Percentiles rank a stretch among this genome's conserved stretches.
phyloP scores from a whole-genome alignment of 1,284 basidiomycete genomes.

The Malassezia brasiliensis region DNA sequence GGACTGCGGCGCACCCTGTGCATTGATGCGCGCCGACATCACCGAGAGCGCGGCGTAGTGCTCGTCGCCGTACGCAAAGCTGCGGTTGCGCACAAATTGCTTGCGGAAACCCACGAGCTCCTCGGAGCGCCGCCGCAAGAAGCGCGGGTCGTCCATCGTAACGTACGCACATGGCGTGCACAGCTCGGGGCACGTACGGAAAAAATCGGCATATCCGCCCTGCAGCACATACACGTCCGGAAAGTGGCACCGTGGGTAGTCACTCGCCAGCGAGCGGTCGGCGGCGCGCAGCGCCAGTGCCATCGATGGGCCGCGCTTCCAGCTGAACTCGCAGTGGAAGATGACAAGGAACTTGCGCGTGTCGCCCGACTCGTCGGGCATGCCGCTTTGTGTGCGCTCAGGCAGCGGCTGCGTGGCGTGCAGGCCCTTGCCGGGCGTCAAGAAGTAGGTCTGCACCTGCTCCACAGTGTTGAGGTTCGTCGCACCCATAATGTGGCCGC shows the following conservation, averaged over 20 bases:
- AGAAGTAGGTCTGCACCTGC: conserved; percentile 69
- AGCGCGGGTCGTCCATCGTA: conserved; percentile 83
- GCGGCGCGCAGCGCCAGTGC: conserved; percentile 83
- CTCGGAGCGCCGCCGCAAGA: conserved; percentile 65
- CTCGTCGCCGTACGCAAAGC: conserved; percentile 39
- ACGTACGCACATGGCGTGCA: conserved; percentile 78
- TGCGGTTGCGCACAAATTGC: conserved; percentile 53
- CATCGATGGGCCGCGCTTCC: conserved; percentile 90
- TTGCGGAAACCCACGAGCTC: conserved; percentile 80
- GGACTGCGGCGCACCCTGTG: background rate
- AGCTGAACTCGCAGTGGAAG: conserved; percentile 97
- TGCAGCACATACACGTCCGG: conserved; percentile 94
- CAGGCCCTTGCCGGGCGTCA: conserved; percentile 54
- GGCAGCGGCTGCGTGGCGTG: conserved; percentile 37
- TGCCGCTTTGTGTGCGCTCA: conserved; percentile 59
- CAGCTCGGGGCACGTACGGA: conserved; percentile 57
- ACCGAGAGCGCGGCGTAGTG: background rate
- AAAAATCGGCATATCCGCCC: conserved; percentile 88
- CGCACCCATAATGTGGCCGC: conserved; percentile 84
- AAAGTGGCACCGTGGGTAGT: conserved; percentile 87
- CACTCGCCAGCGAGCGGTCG: conserved; percentile 73
- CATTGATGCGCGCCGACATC: background rate
- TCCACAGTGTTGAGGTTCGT: conserved; percentile 80
- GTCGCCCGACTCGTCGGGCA: conserved; percentile 53
- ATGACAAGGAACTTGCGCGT: conserved; percentile 67